Conservation (phyloP, 2,329 filamentous ascomycete genomes). For the Lecanosticta acicola region DNA sequence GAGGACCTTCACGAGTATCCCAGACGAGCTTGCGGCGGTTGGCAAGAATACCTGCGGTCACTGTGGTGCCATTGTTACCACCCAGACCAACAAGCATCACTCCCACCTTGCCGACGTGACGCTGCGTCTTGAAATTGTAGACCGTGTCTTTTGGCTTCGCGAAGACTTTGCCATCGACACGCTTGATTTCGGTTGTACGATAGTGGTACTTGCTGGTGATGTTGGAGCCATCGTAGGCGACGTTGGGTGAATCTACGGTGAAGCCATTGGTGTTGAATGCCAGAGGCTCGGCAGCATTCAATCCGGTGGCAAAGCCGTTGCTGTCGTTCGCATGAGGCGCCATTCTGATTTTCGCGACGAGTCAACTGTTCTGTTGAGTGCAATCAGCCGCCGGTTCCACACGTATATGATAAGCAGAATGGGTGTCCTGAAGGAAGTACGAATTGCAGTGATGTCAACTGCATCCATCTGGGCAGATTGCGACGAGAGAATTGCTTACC, state of each 20-base stretch:
- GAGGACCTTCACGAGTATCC: conserved; percentile 88
- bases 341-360: conserved; percentile 53
- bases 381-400: neutral
- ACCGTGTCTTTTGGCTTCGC: conserved; percentile 81
- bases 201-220: conserved; percentile 96
- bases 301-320: conserved; percentile 52
- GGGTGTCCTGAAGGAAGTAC: too few relatives aligned
- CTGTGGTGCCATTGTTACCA: conserved; percentile 96
- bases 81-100: conserved; percentile 98
- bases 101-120: conserved; percentile 85
- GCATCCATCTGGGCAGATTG: neutral
- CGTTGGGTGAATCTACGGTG: conserved; percentile 85
- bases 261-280: conserved; percentile 44
- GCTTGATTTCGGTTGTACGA: conserved; percentile 79
- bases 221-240: conserved; percentile 77
- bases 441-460: too few relatives aligned
- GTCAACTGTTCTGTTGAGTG: neutral
- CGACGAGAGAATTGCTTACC: neutral
- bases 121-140: conserved; percentile 97
- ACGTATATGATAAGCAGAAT: too few relatives aligned
- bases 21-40: conserved; percentile 81
- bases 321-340: conserved; percentile 81
- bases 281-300: conserved; percentile 3
- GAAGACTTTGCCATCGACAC: conserved; percentile 68
- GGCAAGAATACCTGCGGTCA: conserved; percentile 94